Evolutionary conservation across 345 rosid genomes (phyloP).

Genomic region (Mangifera indica): DNA sequence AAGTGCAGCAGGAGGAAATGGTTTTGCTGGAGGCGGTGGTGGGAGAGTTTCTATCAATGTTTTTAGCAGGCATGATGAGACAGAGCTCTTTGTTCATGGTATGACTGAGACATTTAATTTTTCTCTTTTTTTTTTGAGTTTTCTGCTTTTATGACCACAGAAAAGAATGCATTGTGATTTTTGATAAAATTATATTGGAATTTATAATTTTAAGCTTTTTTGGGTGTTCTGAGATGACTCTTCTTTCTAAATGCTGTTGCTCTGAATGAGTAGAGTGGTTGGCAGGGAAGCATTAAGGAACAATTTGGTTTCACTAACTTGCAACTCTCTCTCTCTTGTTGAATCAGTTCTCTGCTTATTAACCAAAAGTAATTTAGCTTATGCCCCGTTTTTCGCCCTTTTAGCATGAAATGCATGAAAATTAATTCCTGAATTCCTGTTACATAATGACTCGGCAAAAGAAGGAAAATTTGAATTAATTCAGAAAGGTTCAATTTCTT

Average conservation of each 20-base stretch:
- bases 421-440: too few relatives aligned
- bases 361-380: too few relatives aligned
- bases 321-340: too few relatives aligned
- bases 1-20: constrained; percentile 67
- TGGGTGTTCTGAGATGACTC: not conserved
- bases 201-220: not conserved
- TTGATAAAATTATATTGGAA: not conserved
- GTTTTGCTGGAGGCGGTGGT: constrained; percentile 81
- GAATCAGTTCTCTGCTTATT: too few relatives aligned
- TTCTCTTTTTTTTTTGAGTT: not conserved
- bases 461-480: too few relatives aligned
- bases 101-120: constrained; percentile 17
- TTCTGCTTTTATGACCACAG: constrained; percentile 1
- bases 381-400: too few relatives aligned
- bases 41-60: constrained; percentile 65
- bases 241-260: not conserved
- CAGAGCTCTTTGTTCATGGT: constrained; percentile 54
- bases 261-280: not conserved
- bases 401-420: too few relatives aligned
- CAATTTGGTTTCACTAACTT: not conserved
- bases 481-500: too few relatives aligned
- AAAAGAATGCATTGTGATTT: not conserved
- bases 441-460: too few relatives aligned
- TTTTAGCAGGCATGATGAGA: constrained; percentile 66
- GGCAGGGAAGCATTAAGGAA: not conserved